These are phyloP conservation scores for Ceratocystis cubensis DNA, from an alignment of 2,329 filamentous ascomycete species.

Conservation along the genomic window DNA sequence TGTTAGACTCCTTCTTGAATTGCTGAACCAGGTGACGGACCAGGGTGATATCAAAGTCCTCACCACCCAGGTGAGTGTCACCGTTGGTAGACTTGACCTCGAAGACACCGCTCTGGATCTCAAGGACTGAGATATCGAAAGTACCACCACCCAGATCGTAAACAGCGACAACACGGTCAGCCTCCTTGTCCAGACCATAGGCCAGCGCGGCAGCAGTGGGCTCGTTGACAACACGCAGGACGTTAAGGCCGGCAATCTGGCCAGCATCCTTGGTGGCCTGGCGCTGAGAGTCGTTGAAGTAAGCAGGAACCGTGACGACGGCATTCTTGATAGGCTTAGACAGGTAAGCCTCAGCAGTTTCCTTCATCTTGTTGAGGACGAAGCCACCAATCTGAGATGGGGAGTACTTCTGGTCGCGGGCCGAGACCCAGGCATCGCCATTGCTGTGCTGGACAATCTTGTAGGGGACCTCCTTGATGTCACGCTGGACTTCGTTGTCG, in stretches of 20 bases:
- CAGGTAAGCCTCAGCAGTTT: slow-evolving; percentile 89
- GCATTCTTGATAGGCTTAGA: slow-evolving; percentile 87
- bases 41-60: slow-evolving; percentile 92
- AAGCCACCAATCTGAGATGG: slow-evolving; percentile 98
- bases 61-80: slow-evolving; percentile 95
- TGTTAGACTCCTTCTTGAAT: slow-evolving; percentile 91
- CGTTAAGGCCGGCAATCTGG: slow-evolving; percentile 90
- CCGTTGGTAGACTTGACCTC: slow-evolving; percentile 99
- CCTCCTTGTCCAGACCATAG: slow-evolving; percentile 91
- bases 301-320: slow-evolving; percentile 90
- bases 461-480: slow-evolving; percentile 95
- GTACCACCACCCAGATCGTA: slow-evolving; percentile 98
- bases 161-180: slow-evolving; percentile 79
- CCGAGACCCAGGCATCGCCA: slow-evolving; percentile 90
- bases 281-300: slow-evolving; percentile 98
- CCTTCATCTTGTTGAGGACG: slow-evolving; percentile 97
- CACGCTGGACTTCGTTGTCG: slow-evolving; percentile 85
- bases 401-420: slow-evolving; percentile 89
- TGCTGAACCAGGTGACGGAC: slow-evolving; percentile 87
- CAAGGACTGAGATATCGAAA: slow-evolving; percentile 95
- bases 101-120: slow-evolving; percentile 96
- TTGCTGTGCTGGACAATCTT: slow-evolving; percentile 97
- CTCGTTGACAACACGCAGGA: slow-evolving; percentile 96
- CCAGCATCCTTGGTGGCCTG: slow-evolving; percentile 99
- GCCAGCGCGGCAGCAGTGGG: slow-evolving; percentile 90